These are phyloP conservation scores for Botrytis elliptica DNA, from an alignment of 2,329 filamentous ascomycete genomes.

Conservation along the genomic window DNA sequence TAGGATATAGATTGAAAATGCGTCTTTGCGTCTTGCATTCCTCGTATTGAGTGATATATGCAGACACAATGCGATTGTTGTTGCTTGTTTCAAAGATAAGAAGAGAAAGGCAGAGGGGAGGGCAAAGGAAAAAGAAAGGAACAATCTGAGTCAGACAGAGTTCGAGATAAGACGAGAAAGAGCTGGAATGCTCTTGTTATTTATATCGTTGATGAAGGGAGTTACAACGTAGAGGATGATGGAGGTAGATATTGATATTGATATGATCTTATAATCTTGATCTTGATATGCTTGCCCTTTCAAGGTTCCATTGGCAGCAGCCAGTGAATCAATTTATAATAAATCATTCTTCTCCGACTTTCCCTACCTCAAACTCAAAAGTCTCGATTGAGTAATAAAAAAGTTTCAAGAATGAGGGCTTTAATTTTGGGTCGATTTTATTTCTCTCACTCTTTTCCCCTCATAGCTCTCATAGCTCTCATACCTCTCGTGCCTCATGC, in stretches of 20 bases:
- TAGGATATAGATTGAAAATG: not conserved
- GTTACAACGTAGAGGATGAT: not conserved
- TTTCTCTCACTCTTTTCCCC: not conserved
- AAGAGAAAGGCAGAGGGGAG: not conserved
- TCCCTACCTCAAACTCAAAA: not conserved
- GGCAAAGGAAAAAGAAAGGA: not conserved
- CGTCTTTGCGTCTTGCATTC: slow-evolving; percentile 8
- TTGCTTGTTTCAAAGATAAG: slow-evolving; percentile 14
- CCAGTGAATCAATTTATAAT: slow-evolving; percentile 15
- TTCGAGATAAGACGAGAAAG: slow-evolving; percentile 3
- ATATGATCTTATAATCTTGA: not conserved
- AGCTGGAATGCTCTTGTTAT: not conserved
- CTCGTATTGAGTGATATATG: slow-evolving; percentile 2
- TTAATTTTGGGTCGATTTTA: not conserved
- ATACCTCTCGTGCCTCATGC: not conserved
- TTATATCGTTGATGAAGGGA: not conserved
- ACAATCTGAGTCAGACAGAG: not conserved
- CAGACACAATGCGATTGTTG: slow-evolving; percentile 3
- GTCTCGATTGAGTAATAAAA: slow-evolving; percentile 9
- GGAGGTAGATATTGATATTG: not conserved
- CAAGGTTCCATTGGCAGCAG: slow-evolving; percentile 1
- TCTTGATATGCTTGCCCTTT: slow-evolving; percentile 3
- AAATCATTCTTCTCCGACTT: not conserved
- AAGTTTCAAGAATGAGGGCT: slow-evolving; percentile 1
- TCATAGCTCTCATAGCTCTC: not conserved